These are phyloP conservation scores for Coprinellus micaceus DNA, from an alignment of 768 basidiomycete species.

Conservation along the genomic window DNA sequence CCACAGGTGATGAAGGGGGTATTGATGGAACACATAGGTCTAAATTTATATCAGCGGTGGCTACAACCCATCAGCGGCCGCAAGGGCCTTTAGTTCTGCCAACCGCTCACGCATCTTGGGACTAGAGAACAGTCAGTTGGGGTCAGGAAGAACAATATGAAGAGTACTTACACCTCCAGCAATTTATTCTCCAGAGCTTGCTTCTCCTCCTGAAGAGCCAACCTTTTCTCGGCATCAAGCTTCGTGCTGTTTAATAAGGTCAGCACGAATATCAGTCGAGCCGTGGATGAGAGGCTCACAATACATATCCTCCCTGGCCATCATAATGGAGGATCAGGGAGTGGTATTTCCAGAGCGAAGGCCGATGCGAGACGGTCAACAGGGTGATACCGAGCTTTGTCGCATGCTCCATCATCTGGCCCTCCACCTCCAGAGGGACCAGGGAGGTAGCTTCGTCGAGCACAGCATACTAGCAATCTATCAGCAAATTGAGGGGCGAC, in stretches of 20 bases:
- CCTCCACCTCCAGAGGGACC: conserved; percentile 90
- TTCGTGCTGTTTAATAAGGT: conserved; percentile 56
- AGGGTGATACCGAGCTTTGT: conserved; percentile 85
- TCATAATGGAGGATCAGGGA: conserved; percentile 87
- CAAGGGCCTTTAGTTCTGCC: conserved; percentile 52
- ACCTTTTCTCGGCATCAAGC: conserved; percentile 83
- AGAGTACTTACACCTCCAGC: conserved; percentile 69
- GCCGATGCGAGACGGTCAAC: conserved; percentile 91
- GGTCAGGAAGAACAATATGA: neutral
- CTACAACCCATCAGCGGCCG: too few species aligned
- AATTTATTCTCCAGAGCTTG: conserved; percentile 82
- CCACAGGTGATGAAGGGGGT: too few species aligned
- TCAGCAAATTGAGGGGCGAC: neutral
- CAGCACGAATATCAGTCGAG: neutral
- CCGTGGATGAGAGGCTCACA: conserved; percentile 50
- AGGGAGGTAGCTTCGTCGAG: conserved; percentile 95
- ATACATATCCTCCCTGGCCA: conserved; percentile 92
- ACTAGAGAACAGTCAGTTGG: conserved; percentile 33
- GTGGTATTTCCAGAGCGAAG: conserved; percentile 92
- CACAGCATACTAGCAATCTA: conserved; percentile 73
- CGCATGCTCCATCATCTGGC: conserved; percentile 91
- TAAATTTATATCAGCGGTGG: too few species aligned
- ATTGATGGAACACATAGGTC: too few species aligned
- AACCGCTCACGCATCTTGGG: conserved; percentile 80
- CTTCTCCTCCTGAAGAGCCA: conserved; percentile 93